Evolutionary conservation across 306 rosid species (phyloP), one percentile per base, ranked within the genome.

Genomic region (Dalbergia cultrata): DNA sequence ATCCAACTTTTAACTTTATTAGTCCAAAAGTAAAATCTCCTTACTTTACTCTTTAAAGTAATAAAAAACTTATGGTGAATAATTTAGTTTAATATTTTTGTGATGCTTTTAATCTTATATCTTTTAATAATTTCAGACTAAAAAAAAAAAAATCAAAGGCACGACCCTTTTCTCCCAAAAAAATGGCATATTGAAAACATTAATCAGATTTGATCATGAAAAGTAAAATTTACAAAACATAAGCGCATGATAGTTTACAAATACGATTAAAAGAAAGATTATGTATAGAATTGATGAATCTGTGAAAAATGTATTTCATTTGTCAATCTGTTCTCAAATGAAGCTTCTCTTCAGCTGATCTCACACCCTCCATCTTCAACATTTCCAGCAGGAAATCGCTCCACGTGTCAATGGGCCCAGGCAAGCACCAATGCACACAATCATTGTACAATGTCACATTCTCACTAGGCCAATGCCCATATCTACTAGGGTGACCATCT

Each of bases 401-500:
- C 98, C 95, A 95, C 0, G 89, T 82, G 75, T 91, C 98, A 11
- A 95, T 90, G 7, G 98, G 97, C 0, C 98, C 97, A 0, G 97
- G 97, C 82, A 92, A 83, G 75, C 97, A 92, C 97, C 97, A 96
- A 33, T 96, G 99, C 19, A 93, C 94, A 85, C 99, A 96, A 49
- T 96, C 99, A 74, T 93, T 93, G 53, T 86, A 87, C 83, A 92
- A 64, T 8, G 93, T 93, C 43, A 86, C 95, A 39, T 90, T 93
- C 12, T 82, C 97, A 45, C 86, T 22, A 0, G 98, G 91, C 98
- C 93, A 90, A 80, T 93, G 99, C 1, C 99, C 97, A 76, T 85
- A 92, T 47, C 50, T 84, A 83, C 97, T 90, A 0, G 99, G 99
- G 18, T 96, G 98, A 5, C 99, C 99, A 81, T 96, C 99, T 45